Base-by-base conservation (phyloP, 1,284 basidiomycete genomes). In the Rhodofomes roseus region DNA sequence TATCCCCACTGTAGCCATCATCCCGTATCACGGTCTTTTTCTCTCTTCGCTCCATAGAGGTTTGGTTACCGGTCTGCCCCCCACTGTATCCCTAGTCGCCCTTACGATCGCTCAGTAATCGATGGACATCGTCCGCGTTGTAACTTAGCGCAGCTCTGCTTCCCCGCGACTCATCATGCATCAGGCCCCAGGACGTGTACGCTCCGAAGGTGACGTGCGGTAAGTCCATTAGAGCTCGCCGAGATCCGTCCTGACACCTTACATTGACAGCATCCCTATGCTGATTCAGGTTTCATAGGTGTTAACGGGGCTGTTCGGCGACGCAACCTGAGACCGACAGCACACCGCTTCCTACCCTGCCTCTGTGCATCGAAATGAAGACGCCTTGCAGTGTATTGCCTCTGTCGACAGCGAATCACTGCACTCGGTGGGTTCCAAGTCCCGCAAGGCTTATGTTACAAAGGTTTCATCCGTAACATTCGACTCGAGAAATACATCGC, bases 11-110 rank as follows among this genome's bases (percentile, higher is more conserved):
- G 40, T 55, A 34, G 25, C 40, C 54, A 55, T 23, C 25, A 52
- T 36, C 50, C 18, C 18, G 22, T 34, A 14, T 40, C 39, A 25
- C 44, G 31, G 34, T 51, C 44, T 51, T 37, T 50, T 43, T 57
- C 29, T 27, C 56, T 57, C 27, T 23, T n/a, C n/a, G 50, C 27
- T 44, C 23, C 18, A 16, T 44, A 43, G 53, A 55, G 44, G 59
- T 60, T 55, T 14, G 63, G 62, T 54, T 53, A 56, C 58, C 60
- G 53, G 50, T 27, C 55, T 48, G 54, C 51, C 60, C 37, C 61
- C 58, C 60, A 52, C 60, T 68, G 65, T 68, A 66, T 61, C 63
- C 44, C 55, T 68, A 67, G 64, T 52, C 25, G 39, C 56, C 39
- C 27, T 56, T 46, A 52, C 50, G 29, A 52, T 23, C n/a, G 8